A percentile compares a stretch with the other conserved stretches of the same genome.
phyloP scores from a whole-genome alignment of 116 monocot species.

The Papilionanthe hybrid region DNA sequence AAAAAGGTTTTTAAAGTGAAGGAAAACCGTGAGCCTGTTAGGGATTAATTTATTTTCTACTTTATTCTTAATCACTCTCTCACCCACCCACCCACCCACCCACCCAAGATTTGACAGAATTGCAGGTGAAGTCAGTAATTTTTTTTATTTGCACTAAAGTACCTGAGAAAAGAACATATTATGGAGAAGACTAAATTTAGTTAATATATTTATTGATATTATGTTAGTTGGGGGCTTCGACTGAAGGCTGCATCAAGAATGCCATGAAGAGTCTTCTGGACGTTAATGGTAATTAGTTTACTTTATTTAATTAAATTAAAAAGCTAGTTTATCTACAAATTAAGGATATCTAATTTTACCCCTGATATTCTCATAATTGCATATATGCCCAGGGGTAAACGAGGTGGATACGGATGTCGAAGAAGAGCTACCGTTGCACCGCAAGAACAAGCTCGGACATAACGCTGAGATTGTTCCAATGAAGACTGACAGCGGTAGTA shows the following conservation, averaged over 20 bases:
- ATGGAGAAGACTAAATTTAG: no score
- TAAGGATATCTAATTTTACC: no score
- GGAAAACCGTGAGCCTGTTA: no score
- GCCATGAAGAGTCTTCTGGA: slow-evolving; percentile 32
- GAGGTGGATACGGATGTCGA: slow-evolving; percentile 33
- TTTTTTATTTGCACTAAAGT: background rate
- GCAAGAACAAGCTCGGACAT: slow-evolving; percentile 30
- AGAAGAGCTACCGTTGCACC: no score
- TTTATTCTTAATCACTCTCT: no score
- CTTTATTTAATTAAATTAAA: no score
- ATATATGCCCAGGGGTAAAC: slow-evolving; percentile 42
- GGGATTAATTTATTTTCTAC: no score
- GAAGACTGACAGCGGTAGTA: background rate
- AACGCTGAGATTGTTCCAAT: slow-evolving; percentile 23
- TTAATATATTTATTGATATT: background rate
- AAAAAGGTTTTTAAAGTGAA: no score
- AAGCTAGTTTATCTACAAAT: no score
- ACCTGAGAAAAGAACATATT: background rate
- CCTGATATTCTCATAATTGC: background rate
- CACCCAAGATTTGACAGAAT: slow-evolving; percentile 13
- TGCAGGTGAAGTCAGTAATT: slow-evolving; percentile 20
- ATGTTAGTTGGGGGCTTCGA: slow-evolving; percentile 24
- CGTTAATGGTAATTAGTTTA: slow-evolving; percentile 41
- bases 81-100: no score
- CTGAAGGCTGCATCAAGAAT: slow-evolving; percentile 48